Evolutionary conservation across 495 filamentous ascomycete genomes (phyloP).

Genomic region (Aspergillus panamensis): DNA sequence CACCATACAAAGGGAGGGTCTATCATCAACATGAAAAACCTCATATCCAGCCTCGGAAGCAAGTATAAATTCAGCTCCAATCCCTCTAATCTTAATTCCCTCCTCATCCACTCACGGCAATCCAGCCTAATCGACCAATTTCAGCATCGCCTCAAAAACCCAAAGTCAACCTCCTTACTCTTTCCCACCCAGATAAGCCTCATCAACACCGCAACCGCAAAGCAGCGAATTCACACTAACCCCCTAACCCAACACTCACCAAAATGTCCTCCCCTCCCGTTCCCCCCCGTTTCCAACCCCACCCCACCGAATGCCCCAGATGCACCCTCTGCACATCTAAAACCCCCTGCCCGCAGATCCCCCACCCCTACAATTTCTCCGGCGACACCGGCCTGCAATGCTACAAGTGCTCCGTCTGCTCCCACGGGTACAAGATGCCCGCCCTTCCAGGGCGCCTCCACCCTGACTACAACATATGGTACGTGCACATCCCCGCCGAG

Average conservation of each 20-base stretch:
- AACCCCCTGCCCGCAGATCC: neutral
- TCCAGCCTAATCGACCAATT: no score
- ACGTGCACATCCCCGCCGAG: constrained; percentile 6
- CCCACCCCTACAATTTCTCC: constrained; percentile 1
- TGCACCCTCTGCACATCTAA: constrained; percentile 4
- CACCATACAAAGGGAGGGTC: no score
- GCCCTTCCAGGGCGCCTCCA: neutral
- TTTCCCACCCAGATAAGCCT: neutral
- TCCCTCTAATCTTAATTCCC: no score
- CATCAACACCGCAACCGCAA: no score
- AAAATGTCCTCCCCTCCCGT: neutral
- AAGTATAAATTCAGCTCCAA: no score
- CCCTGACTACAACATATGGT: neutral
- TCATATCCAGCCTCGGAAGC: no score
- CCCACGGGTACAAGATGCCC: neutral
- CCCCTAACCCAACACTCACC: neutral
- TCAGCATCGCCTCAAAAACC: no score
- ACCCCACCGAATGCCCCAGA: neutral
- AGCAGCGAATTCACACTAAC: no score
- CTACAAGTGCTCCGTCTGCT: constrained; percentile 8
- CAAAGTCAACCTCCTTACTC: neutral
- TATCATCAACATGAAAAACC: no score
- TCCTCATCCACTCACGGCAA: no score
- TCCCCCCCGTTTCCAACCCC: neutral
- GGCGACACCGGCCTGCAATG: neutral